Base-by-base conservation (phyloP, 495 filamentous ascomycete genomes). In the Penicillium steckii region DNA sequence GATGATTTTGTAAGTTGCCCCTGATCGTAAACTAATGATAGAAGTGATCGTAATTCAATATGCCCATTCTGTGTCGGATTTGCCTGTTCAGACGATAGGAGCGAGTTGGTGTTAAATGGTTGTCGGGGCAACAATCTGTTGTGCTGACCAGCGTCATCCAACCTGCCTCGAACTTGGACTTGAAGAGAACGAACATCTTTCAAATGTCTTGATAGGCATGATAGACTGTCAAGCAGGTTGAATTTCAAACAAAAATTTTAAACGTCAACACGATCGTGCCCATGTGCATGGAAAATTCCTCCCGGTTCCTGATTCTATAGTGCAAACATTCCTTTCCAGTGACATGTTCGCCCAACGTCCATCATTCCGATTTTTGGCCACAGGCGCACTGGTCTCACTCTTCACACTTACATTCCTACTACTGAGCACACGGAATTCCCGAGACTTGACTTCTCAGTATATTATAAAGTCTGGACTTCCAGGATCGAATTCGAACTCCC, bases 321-420 rank as follows among this genome's bases (percentile, higher is more conserved):
- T 32, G 23, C 25, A 44, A 53, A 17, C 10, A 38, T 19, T 10
- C 50, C 38, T 50, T 44, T 29, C 35, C 38, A 57, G 52, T 32
- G 54, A 26, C 24, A 62, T 62, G 61, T 25, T 62, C n/a, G 52
- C 58, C 7, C 68, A 63, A 47, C 56, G 56, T 22, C 50, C 65
- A 21, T 60, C 64, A 52, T 53, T 69, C 56, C 72, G 70, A 30
- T 69, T 67, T 49, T 24, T 75, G 6, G 68, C 57, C 44, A 60
- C 59, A 0, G 70, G 68, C 45, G 67, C 67, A 21, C 17, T 60
- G 8, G 27, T 64, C 15, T 68, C 68, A 1, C 42, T 75, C 3
- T 26, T 66, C 23, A 24, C 61, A 27, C 55, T 68, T 25, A 48
- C 72, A 65, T 66, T 71, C 62, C 58, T 73, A 27, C 24, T 71